Percentiles rank a stretch among this genome's conserved stretches.
Evolutionary conservation across 2,329 filamentous ascomycete genomes (phyloP).

Genomic region (Magnaporthiopsis incrustans): DNA sequence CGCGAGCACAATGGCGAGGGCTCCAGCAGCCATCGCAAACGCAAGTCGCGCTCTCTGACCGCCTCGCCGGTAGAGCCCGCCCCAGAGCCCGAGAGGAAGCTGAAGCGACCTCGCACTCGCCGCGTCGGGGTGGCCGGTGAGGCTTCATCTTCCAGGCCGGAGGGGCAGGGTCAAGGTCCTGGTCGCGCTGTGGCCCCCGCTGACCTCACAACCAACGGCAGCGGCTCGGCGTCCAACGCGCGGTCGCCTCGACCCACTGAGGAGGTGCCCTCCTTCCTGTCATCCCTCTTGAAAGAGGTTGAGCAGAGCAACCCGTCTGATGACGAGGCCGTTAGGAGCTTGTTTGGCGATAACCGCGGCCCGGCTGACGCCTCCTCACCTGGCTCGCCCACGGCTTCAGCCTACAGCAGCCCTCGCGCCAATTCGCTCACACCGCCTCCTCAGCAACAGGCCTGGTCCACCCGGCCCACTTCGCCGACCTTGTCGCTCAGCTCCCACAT

Average conservation of each 20-base stretch:
- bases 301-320: slow-evolving; percentile 56
- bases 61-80: slow-evolving; percentile 61
- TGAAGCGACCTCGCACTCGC: slow-evolving; percentile 80
- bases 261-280: slow-evolving; percentile 69
- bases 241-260: slow-evolving; percentile 26
- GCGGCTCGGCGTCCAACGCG: slow-evolving; percentile 3
- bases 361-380: slow-evolving; percentile 23
- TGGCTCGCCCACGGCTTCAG: slow-evolving; percentile 53
- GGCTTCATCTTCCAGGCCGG: slow-evolving; percentile 28
- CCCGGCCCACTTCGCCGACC: slow-evolving; percentile 56
- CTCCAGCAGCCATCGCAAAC: slow-evolving; percentile 54
- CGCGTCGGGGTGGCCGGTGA: slow-evolving; percentile 42
- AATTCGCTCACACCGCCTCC: slow-evolving; percentile 64
- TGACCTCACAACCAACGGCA: background rate
- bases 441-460: slow-evolving; percentile 33
- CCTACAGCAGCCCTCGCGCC: slow-evolving; percentile 58
- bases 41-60: slow-evolving; percentile 63
- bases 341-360: slow-evolving; percentile 27
- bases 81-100: slow-evolving; percentile 68
- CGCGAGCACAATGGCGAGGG: slow-evolving; percentile 53
- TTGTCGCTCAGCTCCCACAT: slow-evolving; percentile 58
- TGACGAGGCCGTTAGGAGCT: slow-evolving; percentile 40
- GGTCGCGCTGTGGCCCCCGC: background rate
- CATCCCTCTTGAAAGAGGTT: slow-evolving; percentile 81
- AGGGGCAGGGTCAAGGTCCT: slow-evolving; percentile 7